Evolutionary conservation across 495 filamentous ascomycete species (phyloP).

Genomic region (Annulohypoxylon bovei): DNA sequence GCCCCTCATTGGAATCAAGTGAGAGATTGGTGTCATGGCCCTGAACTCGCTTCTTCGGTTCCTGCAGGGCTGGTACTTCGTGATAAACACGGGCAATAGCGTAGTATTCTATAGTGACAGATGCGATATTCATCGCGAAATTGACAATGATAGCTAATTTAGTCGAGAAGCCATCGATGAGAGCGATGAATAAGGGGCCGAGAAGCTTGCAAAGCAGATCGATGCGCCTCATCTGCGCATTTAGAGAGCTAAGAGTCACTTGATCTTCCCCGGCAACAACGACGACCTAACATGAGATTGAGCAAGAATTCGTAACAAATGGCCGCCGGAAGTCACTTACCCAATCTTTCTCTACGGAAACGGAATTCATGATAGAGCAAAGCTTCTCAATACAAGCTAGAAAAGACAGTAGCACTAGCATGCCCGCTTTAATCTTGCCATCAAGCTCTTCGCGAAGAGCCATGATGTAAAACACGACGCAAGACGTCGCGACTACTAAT

Average conservation of each 20-base stretch:
- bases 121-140: background rate
- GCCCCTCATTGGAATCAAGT: background rate
- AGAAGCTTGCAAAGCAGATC: conserved; percentile 1
- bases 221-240: background rate
- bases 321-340: background rate
- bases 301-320: background rate
- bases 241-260: background rate
- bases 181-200: background rate
- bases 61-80: background rate
- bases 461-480: background rate
- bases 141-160: background rate
- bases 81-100: background rate
- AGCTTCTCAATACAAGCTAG: background rate
- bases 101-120: background rate
- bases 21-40: background rate
- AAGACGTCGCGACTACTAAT: background rate
- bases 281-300: background rate
- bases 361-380: background rate
- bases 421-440: background rate
- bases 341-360: conserved; percentile 1
- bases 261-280: background rate
- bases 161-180: background rate
- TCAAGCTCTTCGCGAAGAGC: background rate
- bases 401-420: background rate
- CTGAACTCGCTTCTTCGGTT: background rate